Base-by-base conservation (phyloP, 148 eudicot genomes). In the Persicaria maculosa region DNA sequence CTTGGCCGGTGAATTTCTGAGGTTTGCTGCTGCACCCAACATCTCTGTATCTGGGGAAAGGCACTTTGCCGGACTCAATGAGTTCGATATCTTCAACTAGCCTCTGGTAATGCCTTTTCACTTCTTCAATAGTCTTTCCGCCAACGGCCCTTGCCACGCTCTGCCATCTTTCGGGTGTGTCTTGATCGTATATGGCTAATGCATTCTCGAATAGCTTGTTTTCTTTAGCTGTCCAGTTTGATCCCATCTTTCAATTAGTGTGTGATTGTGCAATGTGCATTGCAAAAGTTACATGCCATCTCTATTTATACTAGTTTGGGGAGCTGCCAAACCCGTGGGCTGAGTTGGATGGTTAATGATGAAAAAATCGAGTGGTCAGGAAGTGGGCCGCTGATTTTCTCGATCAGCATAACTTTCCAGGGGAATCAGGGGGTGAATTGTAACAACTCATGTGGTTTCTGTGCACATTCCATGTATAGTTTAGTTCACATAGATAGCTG, bases 141-240 rank as follows among this genome's bases (percentile, higher is more conserved):
- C 64, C 75, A 54, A 52, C 46, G 12, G 19, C 75, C 40, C 11
- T 54, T 52, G 75, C 75, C 20, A 73, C 6, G 7, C 54, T 73
- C 44, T 43, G 9, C 75, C 75, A 73, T 12, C 64, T 9, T 4
- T 73, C 75, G 5, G 61, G 62, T 10, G 47, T 54, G 47, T 73
- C 75, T 57, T 73, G 6, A 14, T 73, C 75, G 47, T 73, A 40
- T 4, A 52, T 9, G 16, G 75, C 75, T 7, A 73, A 16, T 9
- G 75, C 75, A 16, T 73, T 73, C 65, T 73, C 75, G 25, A 73
- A 73, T 17, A 25, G 7, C 75, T 73, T 73, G 64, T 73, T 54
- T 36, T 73, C 59, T 40, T 53, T 44, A 11, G 22, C 50, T 16
- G 72, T 47, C 52, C 50, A 69, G 14, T 45, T 69, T 69, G 72